Conservation (phyloP, 2,329 filamentous ascomycete species). For the Apiospora rasikravindrae region DNA sequence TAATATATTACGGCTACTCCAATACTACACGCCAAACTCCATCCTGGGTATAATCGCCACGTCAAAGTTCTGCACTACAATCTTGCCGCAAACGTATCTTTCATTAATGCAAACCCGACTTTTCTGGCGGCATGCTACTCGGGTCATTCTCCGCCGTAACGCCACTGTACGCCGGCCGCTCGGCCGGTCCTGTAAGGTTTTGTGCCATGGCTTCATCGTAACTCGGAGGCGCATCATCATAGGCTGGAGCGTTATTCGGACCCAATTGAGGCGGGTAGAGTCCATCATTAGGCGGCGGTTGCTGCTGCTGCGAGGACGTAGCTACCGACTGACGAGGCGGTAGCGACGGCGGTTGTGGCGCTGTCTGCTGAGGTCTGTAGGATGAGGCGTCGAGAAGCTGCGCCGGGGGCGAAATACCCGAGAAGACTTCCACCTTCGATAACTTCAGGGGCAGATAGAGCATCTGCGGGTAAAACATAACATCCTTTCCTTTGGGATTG, state of each 20-base stretch:
- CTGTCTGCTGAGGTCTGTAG: constrained; percentile 28
- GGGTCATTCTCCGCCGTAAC: constrained; percentile 66
- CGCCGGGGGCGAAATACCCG: constrained; percentile 82
- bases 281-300: constrained; percentile 19
- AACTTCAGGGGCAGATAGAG: constrained; percentile 81
- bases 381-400: constrained; percentile 66
- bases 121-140: constrained; percentile 46
- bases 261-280: constrained; percentile 65
- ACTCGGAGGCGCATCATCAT: constrained; percentile 81
- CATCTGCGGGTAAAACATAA: constrained; percentile 62
- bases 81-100: not conserved
- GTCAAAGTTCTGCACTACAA: not conserved
- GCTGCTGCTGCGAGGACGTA: constrained; percentile 25
- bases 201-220: constrained; percentile 93
- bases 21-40: not conserved
- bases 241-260: constrained; percentile 43
- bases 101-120: constrained; percentile 28
- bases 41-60: constrained; percentile 15
- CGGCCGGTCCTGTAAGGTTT: constrained; percentile 65
- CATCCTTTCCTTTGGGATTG: constrained; percentile 43
- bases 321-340: constrained; percentile 42
- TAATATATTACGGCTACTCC: not conserved
- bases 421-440: constrained; percentile 77
- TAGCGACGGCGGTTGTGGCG: constrained; percentile 46
- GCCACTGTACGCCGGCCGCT: constrained; percentile 72